Evolutionary conservation across 169 alveolate species (phyloP).

Genomic region (Plasmodium berghei): DNA sequence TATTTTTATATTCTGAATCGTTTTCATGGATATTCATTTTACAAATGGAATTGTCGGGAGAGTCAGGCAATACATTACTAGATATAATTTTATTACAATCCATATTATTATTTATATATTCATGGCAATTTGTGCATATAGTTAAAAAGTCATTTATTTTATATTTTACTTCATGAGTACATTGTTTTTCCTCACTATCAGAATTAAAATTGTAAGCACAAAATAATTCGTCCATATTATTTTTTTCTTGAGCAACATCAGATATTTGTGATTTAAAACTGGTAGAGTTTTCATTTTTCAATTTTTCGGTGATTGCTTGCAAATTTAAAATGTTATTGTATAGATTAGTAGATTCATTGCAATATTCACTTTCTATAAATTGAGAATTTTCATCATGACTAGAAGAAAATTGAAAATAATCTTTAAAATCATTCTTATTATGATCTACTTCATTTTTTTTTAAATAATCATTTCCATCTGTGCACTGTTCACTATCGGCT

Average conservation of each 20-base stretch:
- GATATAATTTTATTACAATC: constrained; percentile 46
- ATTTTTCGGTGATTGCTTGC: constrained; percentile 20
- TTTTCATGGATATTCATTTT: constrained; percentile 42
- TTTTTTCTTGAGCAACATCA: constrained; percentile 42
- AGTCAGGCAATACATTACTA: constrained; percentile 15
- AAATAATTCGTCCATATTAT: constrained; percentile 35
- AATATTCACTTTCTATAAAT: constrained; percentile 13
- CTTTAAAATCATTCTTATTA: constrained; percentile 18
- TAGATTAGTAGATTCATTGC: constrained; percentile 25
- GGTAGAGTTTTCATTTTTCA: constrained; percentile 5
- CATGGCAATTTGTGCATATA: constrained; percentile 61
- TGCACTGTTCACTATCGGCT: not conserved
- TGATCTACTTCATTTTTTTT: constrained; percentile 20
- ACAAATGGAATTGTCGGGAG: not conserved
- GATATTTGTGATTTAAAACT: constrained; percentile 38
- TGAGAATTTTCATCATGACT: constrained; percentile 14
- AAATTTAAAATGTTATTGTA: constrained; percentile 30
- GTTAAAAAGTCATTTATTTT: constrained; percentile 71
- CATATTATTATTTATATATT: constrained; percentile 45
- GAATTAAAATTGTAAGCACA: constrained; percentile 49
- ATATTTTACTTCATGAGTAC: constrained; percentile 47
- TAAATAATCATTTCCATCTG: constrained; percentile 11
- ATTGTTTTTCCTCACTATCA: constrained; percentile 65
- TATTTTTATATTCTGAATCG: not conserved
- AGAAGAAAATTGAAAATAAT: constrained; percentile 4